Evolutionary conservation across 352 stramenopile species (phyloP), one percentile per base, ranked within the genome.

Genomic region (Pythium scleroteichum): DNA sequence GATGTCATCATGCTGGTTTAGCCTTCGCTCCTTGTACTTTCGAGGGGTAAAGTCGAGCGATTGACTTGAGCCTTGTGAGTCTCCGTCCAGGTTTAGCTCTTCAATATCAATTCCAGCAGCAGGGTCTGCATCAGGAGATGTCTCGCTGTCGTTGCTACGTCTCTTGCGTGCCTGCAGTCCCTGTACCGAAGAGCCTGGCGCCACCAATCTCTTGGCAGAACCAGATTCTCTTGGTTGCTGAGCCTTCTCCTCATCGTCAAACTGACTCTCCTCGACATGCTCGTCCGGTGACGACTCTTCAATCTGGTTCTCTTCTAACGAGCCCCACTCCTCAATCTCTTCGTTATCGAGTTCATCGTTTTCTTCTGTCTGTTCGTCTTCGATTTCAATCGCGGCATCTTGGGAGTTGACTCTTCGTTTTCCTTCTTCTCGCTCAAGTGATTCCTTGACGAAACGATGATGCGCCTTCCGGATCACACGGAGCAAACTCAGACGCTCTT

Each of bases 41-140:
- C 56, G 56, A 12, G 56, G 56, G 7, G 56, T 64, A 27, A 47
- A 64, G 27, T 64, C 56, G 22, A 57, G 47, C 1, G 56, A 64
- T 32, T 46, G 46, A 27, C n/a, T 64, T 20, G 33, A 64, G 2
- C 56, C 56, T 17, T 33, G 47, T 20, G 56, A 64, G 19, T 56
- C 51, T 26, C 44, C 38, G 22, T 56, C 38, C 8, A 50, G 8
- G 3, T 64, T 33, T 0, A 55, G 20, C 1, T 50, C 17, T 13
- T 64, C 56, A 22, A 64, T 52, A 20, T 52, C 26, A 46, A 64
- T 53, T 1, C 14, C 56, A 3, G 42, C 47, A 20, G 47, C 47
- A 9, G 56, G 56, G 19, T 64, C 56, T 4, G 56, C 56, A 32
- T 64, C 56, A 0, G 46, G 55, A 23, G 55, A 62, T 9, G 33